Base-by-base conservation (phyloP, 257 asterid species). In the Nicotiana knightiana region DNA sequence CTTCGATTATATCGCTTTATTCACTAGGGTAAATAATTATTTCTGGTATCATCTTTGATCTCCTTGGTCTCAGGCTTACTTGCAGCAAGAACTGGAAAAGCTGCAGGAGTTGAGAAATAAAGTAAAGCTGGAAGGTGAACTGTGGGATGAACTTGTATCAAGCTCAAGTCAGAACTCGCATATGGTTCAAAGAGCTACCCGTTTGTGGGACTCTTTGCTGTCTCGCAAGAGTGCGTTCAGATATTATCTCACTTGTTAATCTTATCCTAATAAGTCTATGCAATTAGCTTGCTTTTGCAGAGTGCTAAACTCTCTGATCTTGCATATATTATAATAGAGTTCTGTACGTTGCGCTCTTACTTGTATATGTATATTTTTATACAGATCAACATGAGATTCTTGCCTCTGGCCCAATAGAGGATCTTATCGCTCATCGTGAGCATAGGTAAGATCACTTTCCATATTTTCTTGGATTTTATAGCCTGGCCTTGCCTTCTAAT, bases 331-430 rank as follows among this genome's bases (percentile, higher is more conserved):
- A 4, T 13, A 26, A 30, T 51, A 75, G 24, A 51, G 21, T 75
- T 48, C 53, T 51, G 79, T 51, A 28, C 16, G 26, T 58, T 35
- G 30, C 26, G 79, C 43, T 4, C 63, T 75, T 75, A 75, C 26
- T 75, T 75, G 46, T 61, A 30, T 62, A 59, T 70, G 39, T 33
- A 53, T 66, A 81, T 53, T 79, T 77, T 78, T 87, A 59, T 84
- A 33, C 83, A 96, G 99, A 93, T 89, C 98, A 96, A 73, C 99
- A 96, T 67, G 99, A 96, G 88, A 91, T 96, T 85, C 98, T 96
- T 81, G 96, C 98, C 61, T 96, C 99, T 66, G 99, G 99, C 85
- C 99, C 99, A 18, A 94, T 96, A 81, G 99, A 96, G 92, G 99
- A 96, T 91, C 98, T 96, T 88, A 96, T 96, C 79, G 97, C 99